Base-by-base conservation (phyloP, 2,329 filamentous ascomycete species). In the Fusarium phyllophilum region DNA sequence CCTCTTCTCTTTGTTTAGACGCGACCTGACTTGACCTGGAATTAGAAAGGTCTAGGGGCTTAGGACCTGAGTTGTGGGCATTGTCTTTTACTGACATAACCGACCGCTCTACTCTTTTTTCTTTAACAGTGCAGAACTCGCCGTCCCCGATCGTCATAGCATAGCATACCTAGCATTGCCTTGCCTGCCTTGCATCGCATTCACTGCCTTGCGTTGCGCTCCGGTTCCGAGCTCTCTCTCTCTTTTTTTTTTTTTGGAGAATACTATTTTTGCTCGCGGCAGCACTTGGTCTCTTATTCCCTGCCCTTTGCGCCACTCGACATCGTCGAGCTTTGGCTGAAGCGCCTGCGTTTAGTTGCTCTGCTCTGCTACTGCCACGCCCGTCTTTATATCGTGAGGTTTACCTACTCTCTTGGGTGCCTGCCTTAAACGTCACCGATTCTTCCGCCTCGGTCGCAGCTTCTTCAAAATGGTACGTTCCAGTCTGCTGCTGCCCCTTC, bases 11-110 rank as follows among this genome's bases (percentile, higher is more conserved):
- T 72, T 72, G 48, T 70, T 73, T 75, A 75, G 64, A 70, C 70
- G 48, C 55, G 49, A 60, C 44, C 58, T 51, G 39, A 62, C 39
- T 56, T 52, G 46, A 70, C 39, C 58, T 59, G 39, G 57, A 57
- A 73, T 55, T 69, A 46, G 36, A 59, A 68, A 62, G 41, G 63
- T 61, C 38, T 48, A 61, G 72, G 68, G 68, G 68, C 54, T 60
- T 66, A 60, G 68, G 57, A 73, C 59, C 48, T 54, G 54, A 70
- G 66, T 70, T 75, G 72, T 74, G 68, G 72, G 72, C 55, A 72
- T 75, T 65, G 60, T 65, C 55, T 64, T 74, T 74, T 75, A 75
- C 72, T 74, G 72, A 73, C 72, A 74, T 73, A 74, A 75, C 72
- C 72, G 72, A 75, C 72, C 72, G 68, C 68, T 74, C 72, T 74